Base-by-base conservation (phyloP, 2,329 filamentous ascomycete species). In the Myotisia sp. region DNA sequence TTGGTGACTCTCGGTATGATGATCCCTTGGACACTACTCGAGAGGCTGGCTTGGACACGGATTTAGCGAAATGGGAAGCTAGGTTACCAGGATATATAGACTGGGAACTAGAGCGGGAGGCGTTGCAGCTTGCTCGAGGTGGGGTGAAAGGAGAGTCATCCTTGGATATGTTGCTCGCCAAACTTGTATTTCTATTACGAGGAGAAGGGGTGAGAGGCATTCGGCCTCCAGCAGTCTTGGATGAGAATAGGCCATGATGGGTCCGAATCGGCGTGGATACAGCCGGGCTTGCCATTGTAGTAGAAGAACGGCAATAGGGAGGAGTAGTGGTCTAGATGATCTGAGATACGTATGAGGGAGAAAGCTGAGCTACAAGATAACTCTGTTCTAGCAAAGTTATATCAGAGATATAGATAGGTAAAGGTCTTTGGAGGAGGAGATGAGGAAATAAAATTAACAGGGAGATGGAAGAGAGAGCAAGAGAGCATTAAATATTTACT, bases 121-220 rank as follows among this genome's bases (percentile, higher is more conserved):
- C 66, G 22, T 68, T 66, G 16, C 62, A 52, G 60, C 70, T 55
- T 56, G 71, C 61, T 70, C 79, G 61, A 38, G 67, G 65, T 26
- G 84, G 83, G 2, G 80, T 86, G 56, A 76, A 84, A 1, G 81
- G 81, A n/a, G 80, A 85, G 55, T 71, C 68, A 39, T 70, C 53
- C 52, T 68, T 71, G 8, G 68, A 60, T 36, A 64, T 43, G 38
- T 57, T 54, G 13, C 48, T 60, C 31, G 63, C 49, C 16, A 53
- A 37, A 37, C 55, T 66, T 20, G 65, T 60, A 21, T 67, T 65
- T 44, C 76, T 72, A 42, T 68, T 63, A 46, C 77, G 74, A 38
- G 90, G 90, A 38, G 87, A 95, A 20, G 90, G 87, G 3, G 87
- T 94, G 54, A 98, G 66, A 48, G 90, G 86, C 70, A 92, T 86